phyloP scores from a whole-genome alignment of 108 stramenopile species.

The Fragilaria crotonensis region DNA sequence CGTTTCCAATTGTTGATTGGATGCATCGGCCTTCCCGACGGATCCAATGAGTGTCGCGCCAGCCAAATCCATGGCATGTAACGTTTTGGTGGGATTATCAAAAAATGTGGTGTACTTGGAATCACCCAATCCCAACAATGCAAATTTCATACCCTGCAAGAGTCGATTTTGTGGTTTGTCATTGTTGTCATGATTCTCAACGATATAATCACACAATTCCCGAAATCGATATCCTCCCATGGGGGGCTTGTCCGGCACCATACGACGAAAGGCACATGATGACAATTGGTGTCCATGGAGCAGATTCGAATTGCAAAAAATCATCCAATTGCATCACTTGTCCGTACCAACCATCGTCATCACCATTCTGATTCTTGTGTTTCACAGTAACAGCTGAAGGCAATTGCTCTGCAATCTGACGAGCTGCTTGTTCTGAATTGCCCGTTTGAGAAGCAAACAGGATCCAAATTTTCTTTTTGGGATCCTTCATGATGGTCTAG shows the following conservation, averaged over 20 bases:
- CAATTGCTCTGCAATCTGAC: constrained; percentile 36
- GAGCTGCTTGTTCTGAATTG: constrained; percentile 71
- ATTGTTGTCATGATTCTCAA: constrained; percentile 12
- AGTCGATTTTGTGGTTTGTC: constrained; percentile 1
- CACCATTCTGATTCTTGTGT: constrained; percentile 13
- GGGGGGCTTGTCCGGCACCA: constrained; percentile 80
- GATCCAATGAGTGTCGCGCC: constrained; percentile 55
- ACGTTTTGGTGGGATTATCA: constrained; percentile 55
- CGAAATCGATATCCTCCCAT: constrained; percentile 69
- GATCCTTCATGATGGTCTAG: not conserved
- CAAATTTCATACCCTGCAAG: constrained; percentile 35
- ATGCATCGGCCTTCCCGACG: constrained; percentile 74
- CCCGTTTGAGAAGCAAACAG: constrained; percentile 83
- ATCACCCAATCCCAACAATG: constrained; percentile 53
- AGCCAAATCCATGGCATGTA: constrained; percentile 40
- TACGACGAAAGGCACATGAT: constrained; percentile 69
- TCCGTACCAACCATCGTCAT: no score
- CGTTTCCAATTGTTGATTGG: constrained; percentile 43
- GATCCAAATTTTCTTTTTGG: constrained; percentile 42
- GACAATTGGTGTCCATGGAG: constrained; percentile 51
- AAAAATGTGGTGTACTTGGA: constrained; percentile 46
- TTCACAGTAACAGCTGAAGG: constrained; percentile 14
- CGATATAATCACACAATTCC: constrained; percentile 53
- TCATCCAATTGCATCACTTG: constrained; percentile 66
- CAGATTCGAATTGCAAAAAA: constrained; percentile 62